phyloP scores from a whole-genome alignment of 2,329 filamentous ascomycete species.

The Massarina eburnea region DNA sequence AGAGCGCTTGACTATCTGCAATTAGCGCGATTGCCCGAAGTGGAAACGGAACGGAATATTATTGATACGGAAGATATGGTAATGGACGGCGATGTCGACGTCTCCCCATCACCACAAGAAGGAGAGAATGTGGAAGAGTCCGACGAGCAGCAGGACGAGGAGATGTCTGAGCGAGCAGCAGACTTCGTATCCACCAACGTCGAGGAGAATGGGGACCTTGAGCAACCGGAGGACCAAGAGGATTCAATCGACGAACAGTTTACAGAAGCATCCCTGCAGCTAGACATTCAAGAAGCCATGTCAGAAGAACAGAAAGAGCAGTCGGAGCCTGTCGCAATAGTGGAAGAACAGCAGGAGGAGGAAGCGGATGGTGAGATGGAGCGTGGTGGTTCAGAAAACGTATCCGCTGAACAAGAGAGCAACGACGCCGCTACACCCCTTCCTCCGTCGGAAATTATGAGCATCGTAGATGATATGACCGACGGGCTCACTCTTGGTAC shows the following conservation, averaged over 20 bases:
- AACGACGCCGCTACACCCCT: background rate
- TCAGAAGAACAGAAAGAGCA: slow-evolving; percentile 7
- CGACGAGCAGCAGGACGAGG: background rate
- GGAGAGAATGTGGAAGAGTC: background rate
- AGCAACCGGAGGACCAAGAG: background rate
- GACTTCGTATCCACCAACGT: background rate
- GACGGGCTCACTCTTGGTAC: slow-evolving; percentile 32
- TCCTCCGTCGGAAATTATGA: background rate
- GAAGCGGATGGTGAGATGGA: slow-evolving; percentile 3
- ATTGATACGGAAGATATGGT: background rate
- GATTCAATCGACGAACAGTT: slow-evolving; percentile 21
- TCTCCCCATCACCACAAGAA: slow-evolving; percentile 13
- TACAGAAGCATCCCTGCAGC: slow-evolving; percentile 35
- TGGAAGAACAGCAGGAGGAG: background rate
- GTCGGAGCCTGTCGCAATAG: slow-evolving; percentile 13
- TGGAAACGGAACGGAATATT: background rate
- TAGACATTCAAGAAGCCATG: slow-evolving; percentile 28
- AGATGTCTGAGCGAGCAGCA: background rate
- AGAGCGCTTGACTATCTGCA: slow-evolving; percentile 20
- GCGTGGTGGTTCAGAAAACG: slow-evolving; percentile 1
- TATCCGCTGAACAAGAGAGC: background rate
- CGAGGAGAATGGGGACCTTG: background rate
- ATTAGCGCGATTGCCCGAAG: slow-evolving; percentile 12
- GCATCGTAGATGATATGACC: slow-evolving; percentile 25
- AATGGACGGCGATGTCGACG: background rate